Evolutionary conservation across 1,284 basidiomycete species (phyloP), one percentile per base, ranked within the genome.

Genomic region (Ceratobasidium sp.): DNA sequence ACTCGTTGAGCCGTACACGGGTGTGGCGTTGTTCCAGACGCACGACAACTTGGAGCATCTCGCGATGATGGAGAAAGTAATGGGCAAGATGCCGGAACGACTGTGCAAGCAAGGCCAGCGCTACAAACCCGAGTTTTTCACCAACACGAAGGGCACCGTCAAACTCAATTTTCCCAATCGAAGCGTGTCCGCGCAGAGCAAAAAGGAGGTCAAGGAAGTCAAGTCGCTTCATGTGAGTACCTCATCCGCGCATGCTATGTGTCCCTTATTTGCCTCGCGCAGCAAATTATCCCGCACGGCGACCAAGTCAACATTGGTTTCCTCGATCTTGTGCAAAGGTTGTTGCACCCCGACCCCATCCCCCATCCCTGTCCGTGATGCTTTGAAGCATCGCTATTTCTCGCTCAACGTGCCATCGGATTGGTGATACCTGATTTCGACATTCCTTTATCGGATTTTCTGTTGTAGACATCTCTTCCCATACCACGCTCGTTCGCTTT

Each of bases 1-100:
- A 80, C 90, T 99, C 17, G 96, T 99, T 78, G 98, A 99, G 84
- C 99, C 99, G 83, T 98, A 92, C 85, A 99, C 98, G 1, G 98
- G 98, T 46, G 92, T 97, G 62, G 98, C 98, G 3, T 88, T 99
- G 43, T 99, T 99, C 86, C 98, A 99, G 84, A 99, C 98, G 0
- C 97, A 99, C 82, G 97, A 99, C 85, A 99, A 99, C 83, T 89
- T 99, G 13, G 98, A 99, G 83, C 98, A 99, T 84, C 90, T 99
- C 7, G 98, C 98, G 57, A 99, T 99, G 98, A 99, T 99, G 98
- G 97, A 99, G 84, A 92, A 94, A 80, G 98, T 99, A 46, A 97
- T 99, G 91, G 98, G 97, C 78, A 93, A 92, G 84, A 97, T 99
- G 92, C 96, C 97, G 0, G 90, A 92, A 61, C 90, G 92, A 3